Evolutionary conservation across 2,329 filamentous ascomycete species (phyloP).

Genomic region (Onygenales sp.): DNA sequence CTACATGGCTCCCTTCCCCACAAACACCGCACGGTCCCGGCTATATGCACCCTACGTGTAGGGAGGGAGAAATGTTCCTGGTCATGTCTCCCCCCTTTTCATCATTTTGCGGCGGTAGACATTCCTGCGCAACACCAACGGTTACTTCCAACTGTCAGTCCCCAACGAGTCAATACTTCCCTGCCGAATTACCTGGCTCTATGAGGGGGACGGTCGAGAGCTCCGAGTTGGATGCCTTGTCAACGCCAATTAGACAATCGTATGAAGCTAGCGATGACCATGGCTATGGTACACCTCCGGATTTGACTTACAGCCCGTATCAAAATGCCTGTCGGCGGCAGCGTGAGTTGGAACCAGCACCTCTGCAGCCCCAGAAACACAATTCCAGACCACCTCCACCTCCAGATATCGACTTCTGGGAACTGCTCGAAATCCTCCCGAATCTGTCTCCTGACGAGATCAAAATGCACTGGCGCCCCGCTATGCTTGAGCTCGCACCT

Average conservation of each 20-base stretch:
- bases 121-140: not conserved
- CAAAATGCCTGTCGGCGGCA: not conserved
- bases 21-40: slow-evolving; percentile 4
- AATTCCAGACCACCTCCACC: slow-evolving; percentile 3
- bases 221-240: slow-evolving; percentile 5
- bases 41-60: slow-evolving; percentile 7
- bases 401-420: slow-evolving; percentile 7
- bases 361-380: not conserved
- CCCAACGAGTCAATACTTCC: slow-evolving; percentile 3
- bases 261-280: slow-evolving; percentile 2
- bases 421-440: slow-evolving; percentile 8
- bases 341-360: not conserved
- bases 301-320: slow-evolving; percentile 1
- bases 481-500: slow-evolving; percentile 1
- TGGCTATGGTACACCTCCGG: slow-evolving; percentile 1
- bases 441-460: slow-evolving; percentile 9
- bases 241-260: slow-evolving; percentile 3
- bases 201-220: not conserved
- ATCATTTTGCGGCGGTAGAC: not conserved
- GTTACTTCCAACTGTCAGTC: not conserved
- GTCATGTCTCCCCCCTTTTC: not conserved
- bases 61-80: slow-evolving; percentile 3
- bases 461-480: slow-evolving; percentile 8
- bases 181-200: slow-evolving; percentile 7
- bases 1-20: slow-evolving; percentile 8